Conservation (phyloP, 768 basidiomycete genomes). For the Galerina marginata region DNA sequence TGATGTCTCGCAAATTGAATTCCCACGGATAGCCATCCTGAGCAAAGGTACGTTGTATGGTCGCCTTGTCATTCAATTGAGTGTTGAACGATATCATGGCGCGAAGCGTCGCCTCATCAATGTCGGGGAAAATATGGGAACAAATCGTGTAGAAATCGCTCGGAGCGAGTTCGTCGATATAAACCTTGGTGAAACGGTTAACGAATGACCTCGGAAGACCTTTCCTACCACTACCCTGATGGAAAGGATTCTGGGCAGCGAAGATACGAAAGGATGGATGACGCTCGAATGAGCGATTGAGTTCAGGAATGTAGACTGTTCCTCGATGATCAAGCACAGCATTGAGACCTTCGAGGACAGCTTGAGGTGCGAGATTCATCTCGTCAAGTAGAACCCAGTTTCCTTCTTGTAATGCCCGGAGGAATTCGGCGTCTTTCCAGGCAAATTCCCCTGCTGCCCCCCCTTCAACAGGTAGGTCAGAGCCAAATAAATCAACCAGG, state of each 20-base stretch:
- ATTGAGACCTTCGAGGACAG: slow-evolving; percentile 95
- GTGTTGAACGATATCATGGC: slow-evolving; percentile 87
- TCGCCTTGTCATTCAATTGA: slow-evolving; percentile 69
- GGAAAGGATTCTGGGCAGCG: slow-evolving; percentile 95
- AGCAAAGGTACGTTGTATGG: slow-evolving; percentile 68
- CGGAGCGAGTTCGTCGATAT: slow-evolving; percentile 82
- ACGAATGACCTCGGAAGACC: slow-evolving; percentile 97
- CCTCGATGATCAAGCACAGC: slow-evolving; percentile 96
- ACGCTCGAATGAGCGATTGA: slow-evolving; percentile 84
- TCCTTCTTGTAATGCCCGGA: slow-evolving; percentile 91
- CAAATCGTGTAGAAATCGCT: slow-evolving; percentile 83
- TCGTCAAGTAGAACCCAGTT: slow-evolving; percentile 98
- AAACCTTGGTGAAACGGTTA: slow-evolving; percentile 98
- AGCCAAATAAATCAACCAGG: slow-evolving; percentile 93
- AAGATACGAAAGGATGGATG: slow-evolving; percentile 97
- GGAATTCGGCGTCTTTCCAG: slow-evolving; percentile 97
- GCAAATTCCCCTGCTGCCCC: slow-evolving; percentile 91
- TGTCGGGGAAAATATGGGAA: slow-evolving; percentile 68
- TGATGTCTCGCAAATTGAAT: slow-evolving; percentile 94
- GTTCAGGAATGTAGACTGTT: slow-evolving; percentile 92
- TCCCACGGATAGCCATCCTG: slow-evolving; percentile 93
- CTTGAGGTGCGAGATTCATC: slow-evolving; percentile 98
- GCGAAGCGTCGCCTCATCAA: slow-evolving; percentile 57
- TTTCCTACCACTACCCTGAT: slow-evolving; percentile 96
- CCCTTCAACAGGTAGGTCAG: slow-evolving; percentile 93